Percentiles rank a stretch among this genome's conserved stretches.
phyloP scores from a whole-genome alignment of 1,284 basidiomycete species.

The Apiotrichum gracile region DNA sequence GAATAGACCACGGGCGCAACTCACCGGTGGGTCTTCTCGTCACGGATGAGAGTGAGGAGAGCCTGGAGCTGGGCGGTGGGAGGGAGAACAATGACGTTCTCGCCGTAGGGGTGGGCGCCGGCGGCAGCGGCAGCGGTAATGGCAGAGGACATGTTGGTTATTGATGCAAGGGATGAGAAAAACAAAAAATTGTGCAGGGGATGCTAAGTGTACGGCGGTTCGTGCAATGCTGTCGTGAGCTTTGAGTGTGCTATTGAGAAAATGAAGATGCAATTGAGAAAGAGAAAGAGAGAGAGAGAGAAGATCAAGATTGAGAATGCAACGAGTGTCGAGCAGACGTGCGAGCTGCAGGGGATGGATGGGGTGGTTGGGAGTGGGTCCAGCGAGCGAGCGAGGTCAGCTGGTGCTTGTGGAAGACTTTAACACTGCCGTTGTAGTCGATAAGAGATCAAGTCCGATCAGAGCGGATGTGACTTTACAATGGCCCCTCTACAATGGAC shows the following conservation, averaged over 20 bases:
- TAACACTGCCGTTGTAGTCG: too few species aligned
- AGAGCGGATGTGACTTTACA: background rate
- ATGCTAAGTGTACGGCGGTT: background rate
- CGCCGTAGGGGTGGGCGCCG: constrained; percentile 3
- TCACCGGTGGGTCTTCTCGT: constrained; percentile 63
- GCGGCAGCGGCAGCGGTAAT: background rate
- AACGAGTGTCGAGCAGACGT: too few species aligned
- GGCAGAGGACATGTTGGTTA: background rate
- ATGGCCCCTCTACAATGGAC: too few species aligned
- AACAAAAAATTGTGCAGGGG: background rate
- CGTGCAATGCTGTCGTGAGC: background rate
- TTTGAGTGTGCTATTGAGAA: background rate
- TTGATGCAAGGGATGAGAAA: background rate
- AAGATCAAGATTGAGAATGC: too few species aligned
- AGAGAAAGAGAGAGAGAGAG: background rate
- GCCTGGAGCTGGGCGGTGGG: constrained; percentile 86
- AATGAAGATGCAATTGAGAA: background rate
- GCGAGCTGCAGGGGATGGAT: too few species aligned
- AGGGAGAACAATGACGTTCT: constrained; percentile 42
- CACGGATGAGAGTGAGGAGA: constrained; percentile 88
- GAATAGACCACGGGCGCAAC: too few species aligned
- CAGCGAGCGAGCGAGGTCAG: too few species aligned
- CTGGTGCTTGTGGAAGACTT: background rate
- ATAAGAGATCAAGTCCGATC: background rate
- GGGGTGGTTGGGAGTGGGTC: too few species aligned